These are phyloP conservation scores for Nemophila menziesii DNA, from an alignment of 257 asterid genomes.

Conservation along the genomic window DNA sequence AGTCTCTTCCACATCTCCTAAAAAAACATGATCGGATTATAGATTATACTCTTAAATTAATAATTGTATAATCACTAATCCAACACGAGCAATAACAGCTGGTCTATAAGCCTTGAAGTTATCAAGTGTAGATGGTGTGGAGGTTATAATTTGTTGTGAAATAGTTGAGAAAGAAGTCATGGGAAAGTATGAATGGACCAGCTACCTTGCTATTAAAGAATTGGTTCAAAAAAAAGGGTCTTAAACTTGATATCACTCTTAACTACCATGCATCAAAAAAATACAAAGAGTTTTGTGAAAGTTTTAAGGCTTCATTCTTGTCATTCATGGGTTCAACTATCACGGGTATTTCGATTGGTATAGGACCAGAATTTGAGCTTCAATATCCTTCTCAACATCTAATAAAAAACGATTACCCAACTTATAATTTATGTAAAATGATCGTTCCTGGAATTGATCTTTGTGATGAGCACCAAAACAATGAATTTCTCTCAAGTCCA, in stretches of 20 bases:
- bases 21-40: too few species aligned
- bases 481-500: slow-evolving; percentile 41
- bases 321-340: slow-evolving; percentile 60
- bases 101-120: slow-evolving; percentile 78
- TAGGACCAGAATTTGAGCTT: slow-evolving; percentile 88
- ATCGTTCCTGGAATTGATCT: slow-evolving; percentile 64
- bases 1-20: too few species aligned
- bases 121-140: slow-evolving; percentile 76
- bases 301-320: slow-evolving; percentile 53
- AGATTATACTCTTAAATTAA: too few species aligned
- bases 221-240: slow-evolving; percentile 49
- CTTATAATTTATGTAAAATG: slow-evolving; percentile 43
- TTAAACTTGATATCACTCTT: slow-evolving; percentile 58
- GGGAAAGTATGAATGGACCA: slow-evolving; percentile 67
- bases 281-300: slow-evolving; percentile 43
- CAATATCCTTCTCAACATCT: too few species aligned
- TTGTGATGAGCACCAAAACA: slow-evolving; percentile 34
- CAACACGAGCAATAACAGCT: slow-evolving; percentile 59
- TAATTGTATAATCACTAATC: too few species aligned
- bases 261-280: slow-evolving; percentile 56
- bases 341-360: slow-evolving; percentile 73
- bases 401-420: too few species aligned
- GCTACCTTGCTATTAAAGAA: slow-evolving; percentile 54
- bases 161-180: slow-evolving; percentile 53
- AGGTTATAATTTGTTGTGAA: slow-evolving; percentile 95